Evolutionary conservation across 805 yeast species (phyloP).

Genomic region (Saccharomycopsis schoenii): DNA sequence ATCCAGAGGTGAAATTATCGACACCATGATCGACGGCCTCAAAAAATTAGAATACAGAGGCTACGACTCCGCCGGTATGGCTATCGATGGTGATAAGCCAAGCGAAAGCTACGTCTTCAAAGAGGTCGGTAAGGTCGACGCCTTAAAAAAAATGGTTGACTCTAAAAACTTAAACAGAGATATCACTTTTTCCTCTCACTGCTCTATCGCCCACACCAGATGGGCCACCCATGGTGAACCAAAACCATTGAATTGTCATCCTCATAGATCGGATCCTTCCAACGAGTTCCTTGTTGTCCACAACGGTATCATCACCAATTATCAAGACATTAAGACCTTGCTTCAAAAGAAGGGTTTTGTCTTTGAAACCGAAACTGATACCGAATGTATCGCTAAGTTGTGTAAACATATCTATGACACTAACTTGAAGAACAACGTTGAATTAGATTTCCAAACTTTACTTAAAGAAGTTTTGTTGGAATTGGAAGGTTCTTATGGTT

Average conservation of each 20-base stretch:
- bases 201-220: constrained; percentile 97
- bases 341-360: constrained; percentile 66
- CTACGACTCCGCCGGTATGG: constrained; percentile 94
- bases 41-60: constrained; percentile 94
- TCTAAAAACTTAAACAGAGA: constrained; percentile 43
- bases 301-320: constrained; percentile 97
- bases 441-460: constrained; percentile 80
- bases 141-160: constrained; percentile 58
- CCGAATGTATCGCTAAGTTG: constrained; percentile 95
- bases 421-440: constrained; percentile 58
- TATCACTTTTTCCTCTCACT: constrained; percentile 70
- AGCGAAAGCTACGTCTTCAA: constrained; percentile 66
- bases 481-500: constrained; percentile 95
- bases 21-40: constrained; percentile 78
- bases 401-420: constrained; percentile 85
- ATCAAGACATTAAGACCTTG: constrained; percentile 80
- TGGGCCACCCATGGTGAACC: constrained; percentile 99
- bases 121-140: constrained; percentile 86
- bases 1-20: constrained; percentile 85
- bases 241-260: constrained; percentile 79
- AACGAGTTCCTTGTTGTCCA: constrained; percentile 90
- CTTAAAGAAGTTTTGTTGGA: constrained; percentile 89
- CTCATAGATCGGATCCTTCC: constrained; percentile 77
- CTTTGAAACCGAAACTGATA: constrained; percentile 91
- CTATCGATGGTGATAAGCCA: constrained; percentile 80